Conservation (phyloP, 1,284 basidiomycete genomes). For the Somion occarium region DNA sequence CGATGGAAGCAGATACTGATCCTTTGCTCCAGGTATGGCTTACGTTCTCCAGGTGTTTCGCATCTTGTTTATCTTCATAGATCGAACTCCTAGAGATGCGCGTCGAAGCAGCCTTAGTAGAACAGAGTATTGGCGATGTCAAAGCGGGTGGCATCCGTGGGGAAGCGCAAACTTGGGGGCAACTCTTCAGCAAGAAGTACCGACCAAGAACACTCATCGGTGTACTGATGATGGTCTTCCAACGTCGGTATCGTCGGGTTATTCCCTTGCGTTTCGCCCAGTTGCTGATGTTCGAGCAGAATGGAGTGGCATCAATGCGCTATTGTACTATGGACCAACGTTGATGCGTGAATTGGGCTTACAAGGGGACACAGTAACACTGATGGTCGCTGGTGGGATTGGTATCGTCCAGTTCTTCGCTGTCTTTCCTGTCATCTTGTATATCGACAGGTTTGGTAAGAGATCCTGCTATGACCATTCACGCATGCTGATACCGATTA, state of each 20-base stretch:
- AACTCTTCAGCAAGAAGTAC: slow-evolving; percentile 49
- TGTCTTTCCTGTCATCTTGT: slow-evolving; percentile 68
- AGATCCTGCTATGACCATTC: not conserved
- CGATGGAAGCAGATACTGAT: slow-evolving; percentile 37
- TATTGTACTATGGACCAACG: slow-evolving; percentile 78
- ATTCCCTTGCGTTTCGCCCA: not conserved
- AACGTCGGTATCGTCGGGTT: slow-evolving; percentile 45
- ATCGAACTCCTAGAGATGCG: slow-evolving; percentile 72
- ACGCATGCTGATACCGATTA: not conserved
- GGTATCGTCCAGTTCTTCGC: slow-evolving; percentile 77
- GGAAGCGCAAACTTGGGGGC: slow-evolving; percentile 49
- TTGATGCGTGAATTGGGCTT: slow-evolving; percentile 64
- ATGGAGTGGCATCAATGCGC: slow-evolving; percentile 80
- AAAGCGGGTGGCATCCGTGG: slow-evolving; percentile 18
- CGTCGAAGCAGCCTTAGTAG: slow-evolving; percentile 53
- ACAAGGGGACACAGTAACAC: slow-evolving; percentile 43
- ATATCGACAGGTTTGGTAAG: slow-evolving; percentile 55
- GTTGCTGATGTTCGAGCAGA: slow-evolving; percentile 37
- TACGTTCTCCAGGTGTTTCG: not conserved
- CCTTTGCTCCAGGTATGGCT: slow-evolving; percentile 48
- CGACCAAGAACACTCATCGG: slow-evolving; percentile 61
- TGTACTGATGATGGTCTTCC: slow-evolving; percentile 72
- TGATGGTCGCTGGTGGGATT: slow-evolving; percentile 72
- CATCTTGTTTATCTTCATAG: slow-evolving; percentile 28
- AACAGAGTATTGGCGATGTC: slow-evolving; percentile 20